Conservation (phyloP, 371 early-diverging fungal species). For the Rhizopus stolonifer region DNA sequence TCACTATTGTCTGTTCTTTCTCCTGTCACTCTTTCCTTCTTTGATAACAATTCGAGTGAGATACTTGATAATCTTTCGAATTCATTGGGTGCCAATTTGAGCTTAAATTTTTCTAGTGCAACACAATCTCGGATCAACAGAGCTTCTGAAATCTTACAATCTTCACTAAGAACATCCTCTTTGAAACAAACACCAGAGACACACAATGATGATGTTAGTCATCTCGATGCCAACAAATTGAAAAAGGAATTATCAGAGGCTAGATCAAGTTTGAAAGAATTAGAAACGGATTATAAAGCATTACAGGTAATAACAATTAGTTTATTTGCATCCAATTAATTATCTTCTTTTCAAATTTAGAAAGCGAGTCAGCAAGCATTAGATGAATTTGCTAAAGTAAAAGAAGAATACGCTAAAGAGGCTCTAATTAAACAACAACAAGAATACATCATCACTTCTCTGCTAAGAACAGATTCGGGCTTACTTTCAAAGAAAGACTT, state of each 20-base stretch:
- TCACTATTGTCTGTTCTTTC: conserved; percentile 14
- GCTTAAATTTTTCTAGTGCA: neutral
- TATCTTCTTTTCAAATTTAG: neutral
- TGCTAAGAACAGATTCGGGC: conserved; percentile 12
- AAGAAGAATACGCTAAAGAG: conserved; percentile 18
- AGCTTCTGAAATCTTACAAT: conserved; percentile 20
- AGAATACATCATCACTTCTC: conserved; percentile 14
- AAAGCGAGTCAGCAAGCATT: conserved; percentile 29
- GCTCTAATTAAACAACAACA: conserved; percentile 8
- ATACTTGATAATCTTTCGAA: conserved; percentile 15
- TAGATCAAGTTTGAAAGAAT: conserved; percentile 17
- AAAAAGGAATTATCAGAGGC: conserved; percentile 17
- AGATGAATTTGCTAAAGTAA: conserved; percentile 25
- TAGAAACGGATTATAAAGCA: conserved; percentile 18
- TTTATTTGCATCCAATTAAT: too few relatives aligned
- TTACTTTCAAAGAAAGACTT: conserved; percentile 27
- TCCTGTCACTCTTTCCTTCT: conserved; percentile 19
- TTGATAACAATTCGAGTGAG: conserved; percentile 21
- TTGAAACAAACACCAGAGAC: neutral
- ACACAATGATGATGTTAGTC: neutral
- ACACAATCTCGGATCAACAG: conserved; percentile 12
- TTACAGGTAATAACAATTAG: conserved; percentile 27
- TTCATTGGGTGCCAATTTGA: conserved; percentile 21
- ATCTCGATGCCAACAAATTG: conserved; percentile 4
- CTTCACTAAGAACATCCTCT: conserved; percentile 18